Base-by-base conservation (phyloP, 1,139 yeast species). In the Yamadazyma triangularis region DNA sequence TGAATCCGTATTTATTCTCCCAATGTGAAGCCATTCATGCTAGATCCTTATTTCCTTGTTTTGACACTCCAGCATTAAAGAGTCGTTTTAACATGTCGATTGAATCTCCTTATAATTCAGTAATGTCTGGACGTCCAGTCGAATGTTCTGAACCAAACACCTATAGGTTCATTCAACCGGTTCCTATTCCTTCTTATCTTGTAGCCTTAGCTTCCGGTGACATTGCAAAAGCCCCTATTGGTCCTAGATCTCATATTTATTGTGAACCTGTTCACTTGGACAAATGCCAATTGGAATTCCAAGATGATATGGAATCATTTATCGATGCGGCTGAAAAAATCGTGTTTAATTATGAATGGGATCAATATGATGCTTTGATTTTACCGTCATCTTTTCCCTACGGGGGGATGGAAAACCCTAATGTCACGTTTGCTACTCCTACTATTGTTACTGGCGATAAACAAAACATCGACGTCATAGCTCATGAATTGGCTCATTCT, bases 371-470 rank as follows among this genome's bases (percentile, higher is more conserved):
- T 50, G 84, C 87, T 14, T 65, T 88, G 32, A 78, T 88, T 24
- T 71, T 87, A 41, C 95, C 95, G 3, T 72, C 77, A 33, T 75
- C 89, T 4, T 87, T 86, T 73, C 96, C 96, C 3, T 88, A 86
- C 49, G 96, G 96, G 39, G 96, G 96, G 33, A 88, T 88, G 96
- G 96, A 88, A 60, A 85, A 86, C 52, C 95, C 95, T 33, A 86
- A 86, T 55, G 77, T 86, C 56, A 87, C 95, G 2, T 86, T 86
- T 57, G 91, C 89, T 24, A 88, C 96, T 0, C 95, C 96, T 27
- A 87, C 96, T 1, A 68, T 88, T 45, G 77, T 88, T 28, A 77
- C 91, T 19, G 89, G 91, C 28, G 96, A 88, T 58, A 70, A 93
- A 38, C 80, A 86, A 36, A 86, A 87, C 46, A 88, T 87, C 18